Evolutionary conservation across 2,329 filamentous ascomycete genomes (phyloP).

Genomic region (Ascochyta fabae): DNA sequence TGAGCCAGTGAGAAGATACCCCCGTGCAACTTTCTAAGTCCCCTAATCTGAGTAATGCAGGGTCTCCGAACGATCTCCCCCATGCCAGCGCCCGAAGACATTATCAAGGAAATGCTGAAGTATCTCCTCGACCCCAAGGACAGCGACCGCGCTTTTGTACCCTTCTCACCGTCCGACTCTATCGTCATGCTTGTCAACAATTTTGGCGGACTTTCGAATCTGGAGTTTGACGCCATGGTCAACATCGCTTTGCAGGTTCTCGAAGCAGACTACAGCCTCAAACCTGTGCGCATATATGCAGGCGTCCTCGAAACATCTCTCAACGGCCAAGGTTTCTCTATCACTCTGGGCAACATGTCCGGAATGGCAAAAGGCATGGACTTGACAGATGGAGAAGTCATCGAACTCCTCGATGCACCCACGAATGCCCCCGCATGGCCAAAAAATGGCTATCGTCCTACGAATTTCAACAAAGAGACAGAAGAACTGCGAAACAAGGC

Average conservation of each 20-base stretch:
- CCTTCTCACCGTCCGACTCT: slow-evolving; percentile 55
- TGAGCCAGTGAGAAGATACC: slow-evolving; percentile 50
- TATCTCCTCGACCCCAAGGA: slow-evolving; percentile 58
- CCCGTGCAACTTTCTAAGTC: no score
- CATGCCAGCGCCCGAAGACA: slow-evolving; percentile 57
- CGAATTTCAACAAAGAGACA: slow-evolving; percentile 34
- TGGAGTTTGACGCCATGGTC: slow-evolving; percentile 58
- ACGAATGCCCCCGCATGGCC: slow-evolving; percentile 62
- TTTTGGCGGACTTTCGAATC: slow-evolving; percentile 56
- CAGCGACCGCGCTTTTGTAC: slow-evolving; percentile 57
- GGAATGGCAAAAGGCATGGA: slow-evolving; percentile 52
- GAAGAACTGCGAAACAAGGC: slow-evolving; percentile 37
- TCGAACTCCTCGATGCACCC: slow-evolving; percentile 57
- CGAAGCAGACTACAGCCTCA: slow-evolving; percentile 56
- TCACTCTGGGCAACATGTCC: slow-evolving; percentile 61
- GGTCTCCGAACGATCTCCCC: slow-evolving; percentile 55
- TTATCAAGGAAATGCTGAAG: slow-evolving; percentile 56
- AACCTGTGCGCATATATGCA: slow-evolving; percentile 56
- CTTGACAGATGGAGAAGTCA: slow-evolving; percentile 50
- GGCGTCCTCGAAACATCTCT: slow-evolving; percentile 61
- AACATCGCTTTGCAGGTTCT: slow-evolving; percentile 52
- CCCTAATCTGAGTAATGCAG: slow-evolving; percentile 25
- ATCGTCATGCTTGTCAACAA: slow-evolving; percentile 58
- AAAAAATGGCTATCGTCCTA: slow-evolving; percentile 53
- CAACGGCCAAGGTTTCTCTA: slow-evolving; percentile 63